Conservation (phyloP, 2,329 filamentous ascomycete genomes). For the Pseudocercospora pini-densiflorae region DNA sequence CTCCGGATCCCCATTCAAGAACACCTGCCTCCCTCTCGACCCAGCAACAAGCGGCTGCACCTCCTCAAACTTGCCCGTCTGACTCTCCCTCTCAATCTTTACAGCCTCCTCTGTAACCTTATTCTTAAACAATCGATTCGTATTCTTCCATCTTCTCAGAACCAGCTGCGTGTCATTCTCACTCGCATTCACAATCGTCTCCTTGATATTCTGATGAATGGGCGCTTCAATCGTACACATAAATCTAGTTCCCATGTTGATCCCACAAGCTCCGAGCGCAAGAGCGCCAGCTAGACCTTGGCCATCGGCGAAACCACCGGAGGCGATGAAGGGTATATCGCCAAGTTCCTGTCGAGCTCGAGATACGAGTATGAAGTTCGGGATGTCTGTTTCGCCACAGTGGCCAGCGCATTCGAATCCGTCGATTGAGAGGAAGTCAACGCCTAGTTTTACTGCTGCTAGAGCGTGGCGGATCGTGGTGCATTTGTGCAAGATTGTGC, state of each 20-base stretch:
- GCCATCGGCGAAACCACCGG: conserved; percentile 91
- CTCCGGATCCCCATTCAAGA: conserved; percentile 88
- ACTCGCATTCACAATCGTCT: conserved; percentile 81
- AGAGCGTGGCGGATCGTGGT: conserved; percentile 94
- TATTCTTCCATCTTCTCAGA: conserved; percentile 89
- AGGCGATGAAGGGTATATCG: conserved; percentile 87
- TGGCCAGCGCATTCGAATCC: conserved; percentile 95
- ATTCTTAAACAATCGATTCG: conserved; percentile 83
- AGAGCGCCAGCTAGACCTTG: conserved; percentile 88
- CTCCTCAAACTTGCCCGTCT: conserved; percentile 83
- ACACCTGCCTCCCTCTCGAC: conserved; percentile 86
- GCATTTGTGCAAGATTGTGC: conserved; percentile 90
- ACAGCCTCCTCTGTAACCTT: conserved; percentile 80
- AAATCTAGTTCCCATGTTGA: conserved; percentile 98
- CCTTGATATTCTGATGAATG: conserved; percentile 89
- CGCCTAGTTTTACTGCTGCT: conserved; percentile 87
- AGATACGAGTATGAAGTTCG: conserved; percentile 84
- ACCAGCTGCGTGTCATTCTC: conserved; percentile 90
- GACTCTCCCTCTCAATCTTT: conserved; percentile 80
- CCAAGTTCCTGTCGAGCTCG: conserved; percentile 83
- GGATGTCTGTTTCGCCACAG: conserved; percentile 83
- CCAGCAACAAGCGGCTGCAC: conserved; percentile 85
- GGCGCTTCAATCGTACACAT: conserved; percentile 90
- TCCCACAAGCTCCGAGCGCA: conserved; percentile 82
- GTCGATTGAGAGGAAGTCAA: conserved; percentile 94